Base-by-base conservation (phyloP, 2,329 filamentous ascomycete species). In the Alternaria novae-zelandiae region DNA sequence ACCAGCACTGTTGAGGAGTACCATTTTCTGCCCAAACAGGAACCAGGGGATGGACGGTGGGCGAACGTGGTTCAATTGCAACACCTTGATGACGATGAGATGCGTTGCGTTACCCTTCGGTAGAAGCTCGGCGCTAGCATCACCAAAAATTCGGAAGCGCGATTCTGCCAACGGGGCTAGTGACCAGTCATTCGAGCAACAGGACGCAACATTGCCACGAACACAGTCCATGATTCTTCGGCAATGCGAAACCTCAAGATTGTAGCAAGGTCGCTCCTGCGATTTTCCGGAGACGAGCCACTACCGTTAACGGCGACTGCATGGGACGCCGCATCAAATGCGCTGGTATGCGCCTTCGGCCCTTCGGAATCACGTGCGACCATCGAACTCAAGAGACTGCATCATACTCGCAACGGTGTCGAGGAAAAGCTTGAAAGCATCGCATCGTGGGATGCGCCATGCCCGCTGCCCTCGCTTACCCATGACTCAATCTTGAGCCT, bases 381-480 rank as follows among this genome's bases (percentile, higher is more conserved):
- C 56, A 91, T 99, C 72, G 90, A 95, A 79, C 85, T 98, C 63
- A 87, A 86, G 71, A 83, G 88, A 66, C 75, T 85, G 41, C 77
- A 82, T 43, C 79, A 81, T 57, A 76, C 82, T 65, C 79, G 79
- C 50, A 79, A 79, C 43, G 81, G 82, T 50, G 79, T 83, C 43
- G 79, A 76, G 28, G 70, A 78, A 6, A 70, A 66, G 21, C 72
- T 83, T 32, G 69, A 78, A 21, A 80, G 79, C 53, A 89, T 98
- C 72, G 91, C 94, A 61, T 92, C 91, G 43, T 99, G 96, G 96
- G 92, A 97, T 82, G 92, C 93, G 17, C 91, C 90, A 59, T 93
- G 90, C 74, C 92, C 93, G 57, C 88, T 89, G 63, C 92, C 93
- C 63, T 89, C 94, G 73, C 82, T 97, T 68, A 79, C 84, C 55